Evolutionary conservation across 345 rosid genomes (phyloP), one percentile per base, ranked within the genome.

Genomic region (Xanthoceras sorbifolium): DNA sequence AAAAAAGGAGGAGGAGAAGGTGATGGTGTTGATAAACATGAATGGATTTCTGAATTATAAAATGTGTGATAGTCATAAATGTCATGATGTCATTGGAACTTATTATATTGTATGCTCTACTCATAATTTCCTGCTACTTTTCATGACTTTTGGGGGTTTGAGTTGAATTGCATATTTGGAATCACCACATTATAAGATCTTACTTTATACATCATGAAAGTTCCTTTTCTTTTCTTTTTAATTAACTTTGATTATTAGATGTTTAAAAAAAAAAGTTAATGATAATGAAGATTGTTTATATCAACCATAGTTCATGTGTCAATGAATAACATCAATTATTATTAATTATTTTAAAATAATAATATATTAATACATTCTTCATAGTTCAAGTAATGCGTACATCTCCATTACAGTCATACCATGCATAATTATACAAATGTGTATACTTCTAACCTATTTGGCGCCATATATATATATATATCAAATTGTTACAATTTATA

Each of bases 41-140:
- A 48, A 28, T 69, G 57, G 38, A 32, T 6, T 64, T 22, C 26
- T 15, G 10, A 28, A 46, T 18, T 29, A 69, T 20, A 57, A 71
- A 54, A 62, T 38, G 28, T 18, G 12, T 61, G 68, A 28, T 61
- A 17, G 57, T 73, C 76, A 73, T 42, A 26, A 48, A 61, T 73
- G 68, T 15, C 22, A 61, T 5, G 68, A 72, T 72, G 52, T 59
- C 22, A 57, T 38, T n/a, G n/a, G 15, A 59, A 59, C 22, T 72
- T 23, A 36, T 62, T 57, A 31, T 23, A 32, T 71, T 71, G 64
- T 54, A 55, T 72, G 67, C n/a, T n/a, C 9, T 60, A 59, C 65
- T 72, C 17, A 72, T 59, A 59, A 72, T 72, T 72, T 72, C 6
- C 15, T 36, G 67, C 59, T 22, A 23, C 52, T 72, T 72, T 57